Base-by-base conservation (phyloP, 768 basidiomycete genomes). In the Leccinum ochraceum region DNA sequence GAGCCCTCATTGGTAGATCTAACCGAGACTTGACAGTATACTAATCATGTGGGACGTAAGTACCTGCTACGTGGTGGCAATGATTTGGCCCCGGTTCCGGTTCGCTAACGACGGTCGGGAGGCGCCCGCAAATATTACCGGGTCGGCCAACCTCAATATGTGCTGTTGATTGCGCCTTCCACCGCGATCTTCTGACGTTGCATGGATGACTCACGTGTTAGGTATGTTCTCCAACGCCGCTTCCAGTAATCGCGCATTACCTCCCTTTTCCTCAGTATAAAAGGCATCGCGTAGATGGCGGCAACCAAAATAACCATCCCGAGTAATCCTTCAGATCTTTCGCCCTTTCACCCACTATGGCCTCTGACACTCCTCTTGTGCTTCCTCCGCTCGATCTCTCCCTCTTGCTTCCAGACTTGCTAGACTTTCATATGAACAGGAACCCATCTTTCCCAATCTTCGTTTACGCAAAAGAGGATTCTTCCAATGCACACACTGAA, bases 301-400 rank as follows among this genome's bases (percentile, higher is more conserved):
- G 9, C 34, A 34, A 34, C 34, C 11, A 20, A 30, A 34, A 42
- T 55, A 48, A 42, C 20, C 51, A 48, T 8, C 55, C 28, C 53
- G 54, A 60, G 30, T 10, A 53, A 44, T 36, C 22, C n/a, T 2
- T 16, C 17, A 4, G 10, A n/a, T 30, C 48, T 7, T 24, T 49
- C 22, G 14, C 20, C 20, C 54, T 28, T 48, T 52, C 48, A 11
- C 11, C 51, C 28, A 22, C 3, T 49, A 67, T 68, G 67, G 42
- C 39, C 1, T 16, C 59, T 10, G 17, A 42, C 24, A 2, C 16
- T 4, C 9, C 5, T 44, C 37, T 59, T 37, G 3, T 53, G 11
- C 58, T 58, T n/a, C 70, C 74, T 32, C 66, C 72, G 42, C 64
- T 73, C 3, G 70, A 71, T 51, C 39, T 49, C 14, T 68, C 72